Evolutionary conservation across 257 asterid genomes (phyloP), one percentile per base, ranked within the genome.

Genomic region (Solanum chaucha): DNA sequence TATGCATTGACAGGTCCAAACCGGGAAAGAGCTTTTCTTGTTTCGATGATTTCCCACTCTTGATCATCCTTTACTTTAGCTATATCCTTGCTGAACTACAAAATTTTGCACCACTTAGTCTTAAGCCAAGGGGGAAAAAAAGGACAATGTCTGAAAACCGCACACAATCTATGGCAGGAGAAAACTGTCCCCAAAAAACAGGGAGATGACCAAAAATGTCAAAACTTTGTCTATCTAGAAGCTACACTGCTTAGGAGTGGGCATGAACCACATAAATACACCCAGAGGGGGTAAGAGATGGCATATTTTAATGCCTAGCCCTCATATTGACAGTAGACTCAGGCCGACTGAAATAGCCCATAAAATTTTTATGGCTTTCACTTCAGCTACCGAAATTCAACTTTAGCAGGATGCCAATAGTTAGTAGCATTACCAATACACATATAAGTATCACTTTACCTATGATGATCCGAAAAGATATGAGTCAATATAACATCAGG

Each of bases 41-140:
- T 86, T 94, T 94, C 99, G 17, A 93, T 94, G 64, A 97, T 97
- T 90, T 97, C 98, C 98, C 99, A 97, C 87, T 95, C 98, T 83
- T 91, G 93, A 80, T 95, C 99, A 87, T 97, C 98, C 92, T 91
- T 97, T 87, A 93, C 94, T 88, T 95, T 97, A 77, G 98, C 96
- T 48, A 97, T 92, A 84, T 97, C 99, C 96, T 97, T 97, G 93
- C 99, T 97, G 94, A 86, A 90, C 84, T 73, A 89, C 71, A 87
- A 48, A 86, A 85, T 68, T 86, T 36, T n/a, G 30, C 71, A 38
- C 86, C 84, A 35, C 88, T 87, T 67, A 80, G 81, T 30, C 81
- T 41, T 32, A 9, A 84, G 70, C n/a, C 11, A 73, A 80, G 58
- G n/a, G 70, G 13, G 0, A 58, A 72, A 65, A 75, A 65, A 44